Base-by-base conservation (phyloP, 2,329 filamentous ascomycete species). In the Didymella arachidicola region DNA sequence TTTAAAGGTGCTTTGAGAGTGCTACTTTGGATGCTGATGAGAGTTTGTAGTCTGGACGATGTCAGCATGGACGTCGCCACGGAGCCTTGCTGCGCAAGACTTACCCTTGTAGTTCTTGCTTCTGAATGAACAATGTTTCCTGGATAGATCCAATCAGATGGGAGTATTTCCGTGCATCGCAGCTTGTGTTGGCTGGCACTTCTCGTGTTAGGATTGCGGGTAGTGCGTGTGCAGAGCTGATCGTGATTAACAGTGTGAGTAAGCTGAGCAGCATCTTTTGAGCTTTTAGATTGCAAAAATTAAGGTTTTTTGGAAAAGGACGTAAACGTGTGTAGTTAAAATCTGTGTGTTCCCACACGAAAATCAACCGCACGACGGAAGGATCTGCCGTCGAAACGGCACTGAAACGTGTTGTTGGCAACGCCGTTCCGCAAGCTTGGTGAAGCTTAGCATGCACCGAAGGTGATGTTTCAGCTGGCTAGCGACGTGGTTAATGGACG, bases 41-140 rank as follows among this genome's bases (percentile, higher is more conserved):
- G 55, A 7, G 55, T 58, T 32, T 53, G 48, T 2, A 58, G 29
- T 3, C 55, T 58, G 44, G 8, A 27, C 4, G 25, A 19, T 4
- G 12, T 53, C 29, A 53, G 48, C 27, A 25, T 18, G 14, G 11
- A 39, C 3, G n/a, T 22, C 18, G 36, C 19, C 2, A 11, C 12
- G 10, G 5, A 39, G 30, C 30, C 30, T 12, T 32, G 30, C 30
- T 32, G 30, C 5, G 30, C 12, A 14, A 32, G 30, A 16, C 54
- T 12, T 51, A 65, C 68, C 63, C 64, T 47, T 63, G 50, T 3
- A 69, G 51, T 30, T 70, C 68, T 18, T 66, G 60, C 19, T 58
- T 58, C 42, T 70, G 68, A 16, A 70, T 68, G 25, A 62, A 55
- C 25, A 70, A 59, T 34, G 68, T 69, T 10, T 59, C 53, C 26